Base-by-base conservation (phyloP, 2,329 filamentous ascomycete species). In the Hirsutella thompsonii region DNA sequence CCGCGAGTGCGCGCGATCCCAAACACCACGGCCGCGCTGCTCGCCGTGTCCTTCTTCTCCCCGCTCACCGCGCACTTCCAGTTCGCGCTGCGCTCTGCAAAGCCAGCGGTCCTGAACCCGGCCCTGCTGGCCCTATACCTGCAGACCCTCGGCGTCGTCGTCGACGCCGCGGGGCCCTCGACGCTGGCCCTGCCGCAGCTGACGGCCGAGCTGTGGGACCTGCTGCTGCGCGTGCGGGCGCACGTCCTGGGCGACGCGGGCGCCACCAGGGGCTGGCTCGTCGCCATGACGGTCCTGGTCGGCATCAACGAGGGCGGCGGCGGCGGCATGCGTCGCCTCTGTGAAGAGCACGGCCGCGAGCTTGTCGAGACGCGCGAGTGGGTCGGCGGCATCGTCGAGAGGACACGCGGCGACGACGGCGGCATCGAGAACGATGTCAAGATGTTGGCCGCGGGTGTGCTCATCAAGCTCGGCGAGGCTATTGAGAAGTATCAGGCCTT, bases 331-430 rank as follows among this genome's bases (percentile, higher is more conserved):
- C 68, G 79, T 49, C 69, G 77, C 2, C 59, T 98, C 3, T 90
- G 86, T 38, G 76, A 79, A 44, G 76, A 81, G 43, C 76, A 87
- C 51, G 80, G 83, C 1, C 76, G 78, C 42, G 79, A 90, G 57
- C 65, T 96, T 19, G 70, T 94, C 39, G 90, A 96, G 69, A 83
- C 86, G 44, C 76, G 85, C 52, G 83, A 87, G 53, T 98, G 92
- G 92, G 83, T 85, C 2, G 72, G 78, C 35, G 69, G 69, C 41
- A 73, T 95, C 2, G 93, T 95, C 59, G 76, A 82, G 44, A 67
- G 67, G 28, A 66, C 64, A 8, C 62, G 67, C 23, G 71, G 71
- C 0, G 66, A 66, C 0, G 68, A 68, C 39, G 65, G 68, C 18
- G 63, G 67, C 30, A 82, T 94, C 55, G 86, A 92, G 56, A 84